Base-by-base conservation (phyloP, 2,329 filamentous ascomycete species). In the Colletotrichum falcatum region DNA sequence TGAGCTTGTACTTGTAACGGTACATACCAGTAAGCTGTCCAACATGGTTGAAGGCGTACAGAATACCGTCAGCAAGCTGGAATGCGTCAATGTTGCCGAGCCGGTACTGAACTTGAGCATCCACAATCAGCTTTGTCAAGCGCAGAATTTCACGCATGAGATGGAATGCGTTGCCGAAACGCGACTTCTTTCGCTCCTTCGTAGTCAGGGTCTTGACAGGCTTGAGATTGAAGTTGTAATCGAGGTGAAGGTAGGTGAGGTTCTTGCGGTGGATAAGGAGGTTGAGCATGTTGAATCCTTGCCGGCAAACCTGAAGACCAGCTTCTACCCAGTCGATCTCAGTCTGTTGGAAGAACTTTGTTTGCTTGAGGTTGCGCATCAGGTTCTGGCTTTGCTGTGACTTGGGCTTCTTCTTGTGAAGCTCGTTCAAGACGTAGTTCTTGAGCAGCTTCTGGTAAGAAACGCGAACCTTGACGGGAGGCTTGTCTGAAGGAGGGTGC, bases 281-380 rank as follows among this genome's bases (percentile, higher is more conserved):
- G 77, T 99, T 99, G 70, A 99, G 86, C 95, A 99, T 99, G 83
- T 99, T 99, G 87, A 98, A 99, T 65, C 96, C 96, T 80, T 99
- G 96, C 61, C 96, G 91, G 80, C 96, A 99, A 72, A 99, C 96
- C 83, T 99, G 97, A 78, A 99, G 87, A 83, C 97, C 96, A 76
- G 97, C 96, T 84, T 99, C 96, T 51, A 99, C 96, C 96, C 96
- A 99, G 80, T 99, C 96, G 73, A 99, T 98, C 11, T 94, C 97
- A 3, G 96, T 99, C 82, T 98, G 96, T 82, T 99, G 97, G 87
- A 99, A 99, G 84, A 99, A 99, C 78, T 99, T 99, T 58, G 96
- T 99, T 75, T 94, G 91, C 82, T 98, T 98, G 74, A 99, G 83
- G 11, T 94, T 97, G 76, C 90, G 90, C 79, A 98, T 88, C 68